These are phyloP conservation scores for Ambrosia artemisiifolia DNA, from an alignment of 129 eudicot species.

Conservation along the genomic window DNA sequence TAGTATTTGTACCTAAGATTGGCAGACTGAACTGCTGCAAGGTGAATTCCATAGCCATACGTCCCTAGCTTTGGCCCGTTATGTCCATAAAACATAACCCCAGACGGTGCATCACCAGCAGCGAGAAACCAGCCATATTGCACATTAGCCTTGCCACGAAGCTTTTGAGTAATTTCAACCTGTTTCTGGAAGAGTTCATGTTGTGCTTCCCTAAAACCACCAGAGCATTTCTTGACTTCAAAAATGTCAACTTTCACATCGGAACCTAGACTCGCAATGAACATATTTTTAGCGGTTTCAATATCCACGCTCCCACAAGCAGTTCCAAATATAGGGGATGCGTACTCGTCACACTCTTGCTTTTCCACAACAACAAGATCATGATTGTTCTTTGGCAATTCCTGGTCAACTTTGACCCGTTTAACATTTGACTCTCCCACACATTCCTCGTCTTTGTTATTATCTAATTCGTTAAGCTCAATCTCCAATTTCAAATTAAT, in stretches of 20 bases:
- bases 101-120: conserved; percentile 35
- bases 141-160: conserved; percentile 76
- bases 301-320: conserved; percentile 22
- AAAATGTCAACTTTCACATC: conserved; percentile 32
- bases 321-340: conserved; percentile 21
- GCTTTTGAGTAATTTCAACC: conserved; percentile 62
- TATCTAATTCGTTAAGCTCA: conserved; percentile 48
- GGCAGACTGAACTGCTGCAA: conserved; percentile 62
- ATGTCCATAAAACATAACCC: conserved; percentile 53
- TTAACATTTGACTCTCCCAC: conserved; percentile 60
- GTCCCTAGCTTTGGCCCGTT: conserved; percentile 40
- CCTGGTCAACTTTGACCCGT: conserved; percentile 34
- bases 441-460: conserved; percentile 43
- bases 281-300: conserved; percentile 45
- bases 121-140: conserved; percentile 79
- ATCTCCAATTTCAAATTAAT: conserved; percentile 70
- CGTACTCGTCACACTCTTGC: conserved; percentile 32
- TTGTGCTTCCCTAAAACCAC: conserved; percentile 41
- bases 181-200: conserved; percentile 70
- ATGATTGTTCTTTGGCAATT: conserved; percentile 25
- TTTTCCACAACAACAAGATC: conserved; percentile 32
- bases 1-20: conserved; percentile 46
- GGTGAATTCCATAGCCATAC: conserved; percentile 71
- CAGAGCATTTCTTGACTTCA: conserved; percentile 36
- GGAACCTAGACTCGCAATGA: conserved; percentile 34